Conservation (phyloP, 768 basidiomycete species). For the Boletus rex-veris region DNA sequence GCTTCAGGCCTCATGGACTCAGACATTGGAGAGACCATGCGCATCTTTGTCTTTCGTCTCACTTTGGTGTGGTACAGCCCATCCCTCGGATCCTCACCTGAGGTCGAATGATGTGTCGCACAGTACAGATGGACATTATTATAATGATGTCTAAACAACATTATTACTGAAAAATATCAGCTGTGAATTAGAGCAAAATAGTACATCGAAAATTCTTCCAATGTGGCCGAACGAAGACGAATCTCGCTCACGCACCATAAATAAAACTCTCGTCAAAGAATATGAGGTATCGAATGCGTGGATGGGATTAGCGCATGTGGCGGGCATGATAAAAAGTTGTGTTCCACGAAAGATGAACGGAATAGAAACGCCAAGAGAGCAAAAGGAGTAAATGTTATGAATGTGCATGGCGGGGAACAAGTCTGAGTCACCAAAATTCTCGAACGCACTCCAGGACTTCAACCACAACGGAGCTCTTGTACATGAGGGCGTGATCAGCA, state of each 20-base stretch:
- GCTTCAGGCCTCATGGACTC: too few relatives aligned
- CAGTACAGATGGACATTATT: slow-evolving; percentile 29
- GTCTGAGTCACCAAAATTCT: slow-evolving; percentile 45
- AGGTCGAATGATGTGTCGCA: background rate
- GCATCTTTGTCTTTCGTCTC: too few relatives aligned
- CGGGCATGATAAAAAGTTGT: background rate
- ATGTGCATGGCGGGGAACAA: background rate
- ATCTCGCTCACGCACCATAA: slow-evolving; percentile 17
- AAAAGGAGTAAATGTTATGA: slow-evolving; percentile 10
- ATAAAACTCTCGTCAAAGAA: slow-evolving; percentile 9
- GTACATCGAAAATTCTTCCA: slow-evolving; percentile 32
- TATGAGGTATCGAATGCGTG: slow-evolving; percentile 5
- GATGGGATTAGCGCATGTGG: slow-evolving; percentile 7
- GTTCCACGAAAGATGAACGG: slow-evolving; percentile 17
- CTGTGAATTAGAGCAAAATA: slow-evolving; percentile 23
- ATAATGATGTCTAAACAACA: slow-evolving; percentile 32
- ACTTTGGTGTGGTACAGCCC: too few relatives aligned
- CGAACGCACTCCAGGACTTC: slow-evolving; percentile 75
- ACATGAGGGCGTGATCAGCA: slow-evolving; percentile 93
- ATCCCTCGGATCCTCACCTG: background rate
- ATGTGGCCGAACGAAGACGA: slow-evolving; percentile 15
- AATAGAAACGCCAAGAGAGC: slow-evolving; percentile 12
- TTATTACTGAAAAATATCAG: slow-evolving; percentile 27
- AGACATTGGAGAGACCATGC: background rate
- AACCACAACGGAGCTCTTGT: slow-evolving; percentile 80